Percentiles rank a stretch among this genome's conserved stretches.
Conservation (phyloP, 306 rosid species). For the Prunus dulcis region DNA sequence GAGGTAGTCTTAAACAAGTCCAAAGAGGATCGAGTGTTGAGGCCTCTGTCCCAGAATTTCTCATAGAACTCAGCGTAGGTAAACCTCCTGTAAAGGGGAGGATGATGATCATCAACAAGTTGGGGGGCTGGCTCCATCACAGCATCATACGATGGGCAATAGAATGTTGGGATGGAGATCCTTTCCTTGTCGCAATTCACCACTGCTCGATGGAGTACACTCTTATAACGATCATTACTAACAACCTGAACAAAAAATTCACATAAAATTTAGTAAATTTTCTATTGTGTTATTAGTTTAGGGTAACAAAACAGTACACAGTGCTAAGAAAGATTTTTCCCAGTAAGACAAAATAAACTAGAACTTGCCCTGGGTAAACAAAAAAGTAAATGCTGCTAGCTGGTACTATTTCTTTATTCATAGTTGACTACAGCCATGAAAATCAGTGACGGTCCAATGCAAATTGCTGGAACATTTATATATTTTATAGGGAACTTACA, state of each 20-base stretch:
- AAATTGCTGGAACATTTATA: too few species aligned
- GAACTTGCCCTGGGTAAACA: too few species aligned
- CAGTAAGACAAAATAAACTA: too few species aligned
- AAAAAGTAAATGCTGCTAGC: too few species aligned
- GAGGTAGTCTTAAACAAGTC: conserved; percentile 12
- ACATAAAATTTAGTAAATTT: too few species aligned
- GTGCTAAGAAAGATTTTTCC: too few species aligned
- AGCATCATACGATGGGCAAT: conserved; percentile 28
- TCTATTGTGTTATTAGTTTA: too few species aligned
- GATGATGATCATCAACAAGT: not conserved
- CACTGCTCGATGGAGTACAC: conserved; percentile 30
- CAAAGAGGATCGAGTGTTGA: conserved; percentile 6
- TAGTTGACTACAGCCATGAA: too few species aligned
- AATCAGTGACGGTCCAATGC: too few species aligned
- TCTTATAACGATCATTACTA: conserved; percentile 29
- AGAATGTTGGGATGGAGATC: conserved; percentile 36
- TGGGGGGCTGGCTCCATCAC: conserved; percentile 14
- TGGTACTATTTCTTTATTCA: too few species aligned
- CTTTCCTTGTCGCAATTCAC: conserved; percentile 27
- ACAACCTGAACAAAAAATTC: not conserved
- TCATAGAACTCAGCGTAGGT: conserved; percentile 21
- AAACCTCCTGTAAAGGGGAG: conserved; percentile 12
- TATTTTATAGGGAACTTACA: too few species aligned
- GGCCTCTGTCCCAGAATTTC: conserved; percentile 25
- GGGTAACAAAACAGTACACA: too few species aligned